phyloP scores from a whole-genome alignment of 208 protist genomes.

The Leishmania lainsoni region DNA sequence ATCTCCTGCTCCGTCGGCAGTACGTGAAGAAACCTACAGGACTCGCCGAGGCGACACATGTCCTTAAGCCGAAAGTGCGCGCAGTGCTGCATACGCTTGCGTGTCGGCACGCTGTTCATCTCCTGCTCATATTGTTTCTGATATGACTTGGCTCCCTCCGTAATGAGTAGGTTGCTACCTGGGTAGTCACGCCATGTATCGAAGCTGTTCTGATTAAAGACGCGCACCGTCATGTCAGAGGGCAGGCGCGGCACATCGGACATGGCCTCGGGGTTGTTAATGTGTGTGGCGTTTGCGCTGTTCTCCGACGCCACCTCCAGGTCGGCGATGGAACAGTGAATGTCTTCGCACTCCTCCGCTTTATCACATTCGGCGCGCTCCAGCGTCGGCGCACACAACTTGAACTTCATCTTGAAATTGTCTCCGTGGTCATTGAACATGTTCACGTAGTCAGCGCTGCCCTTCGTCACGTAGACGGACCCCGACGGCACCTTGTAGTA shows the following conservation, averaged over 20 bases:
- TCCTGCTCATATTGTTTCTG: conserved; percentile 57
- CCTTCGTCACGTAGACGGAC: conserved; percentile 55
- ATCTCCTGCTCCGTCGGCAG: conserved; percentile 45
- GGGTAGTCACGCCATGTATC: conserved; percentile 68
- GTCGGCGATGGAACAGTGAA: conserved; percentile 63
- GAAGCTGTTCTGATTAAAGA: conserved; percentile 83
- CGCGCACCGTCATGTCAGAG: conserved; percentile 68
- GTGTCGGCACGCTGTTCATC: conserved; percentile 48
- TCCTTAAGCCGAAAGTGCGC: conserved; percentile 86
- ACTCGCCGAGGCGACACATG: conserved; percentile 77
- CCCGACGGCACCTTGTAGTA: conserved; percentile 82
- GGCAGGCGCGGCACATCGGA: conserved; percentile 53
- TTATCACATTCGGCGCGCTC: conserved; percentile 29
- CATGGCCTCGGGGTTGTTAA: conserved; percentile 61
- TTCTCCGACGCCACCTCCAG: conserved; percentile 38
- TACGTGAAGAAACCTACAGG: conserved; percentile 86
- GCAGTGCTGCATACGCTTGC: conserved; percentile 89
- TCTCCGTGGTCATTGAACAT: conserved; percentile 88
- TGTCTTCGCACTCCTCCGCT: conserved; percentile 38
- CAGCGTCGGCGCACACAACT: conserved; percentile 43
- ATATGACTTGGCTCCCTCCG: conserved; percentile 69
- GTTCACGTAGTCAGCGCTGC: conserved; percentile 66
- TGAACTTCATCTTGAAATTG: conserved; percentile 87
- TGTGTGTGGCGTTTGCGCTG: conserved; percentile 61
- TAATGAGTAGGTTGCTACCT: conserved; percentile 73